Evolutionary conservation across 176 grass and related monocot species (phyloP), one percentile per base, ranked within the genome.

Genomic region (Triticum dicoccoides): DNA sequence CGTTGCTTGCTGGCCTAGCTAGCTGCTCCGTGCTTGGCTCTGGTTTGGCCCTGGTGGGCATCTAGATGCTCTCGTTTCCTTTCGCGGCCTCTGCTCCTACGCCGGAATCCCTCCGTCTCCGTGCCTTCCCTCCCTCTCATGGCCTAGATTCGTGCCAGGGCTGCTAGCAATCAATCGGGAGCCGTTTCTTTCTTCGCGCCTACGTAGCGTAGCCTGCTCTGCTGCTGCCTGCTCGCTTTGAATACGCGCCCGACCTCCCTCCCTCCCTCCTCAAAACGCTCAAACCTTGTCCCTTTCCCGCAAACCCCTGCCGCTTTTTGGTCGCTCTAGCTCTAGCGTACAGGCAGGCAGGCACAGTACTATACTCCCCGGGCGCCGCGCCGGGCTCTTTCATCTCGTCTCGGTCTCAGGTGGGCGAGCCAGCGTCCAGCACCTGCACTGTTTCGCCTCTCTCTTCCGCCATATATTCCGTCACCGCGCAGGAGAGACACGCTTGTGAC

Each of bases 271-370:
- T 77, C 64, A 14, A 59, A 68, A 45, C 59, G 72, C 72, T 63
- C 20, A 65, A 61, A 63, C 70, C 63, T 77, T 86, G 70, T 41
- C 83, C 72, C 64, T 82, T 73, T 78, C 89, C 56, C 49, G 76
- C 76, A 61, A 91, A 69, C 21, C 85, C 38, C 80, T 91, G 86
- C 62, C 18, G 61, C 89, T 77, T 91, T 88, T 85, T 87, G 77
- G 77, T 88, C 76, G 21, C 85, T 67, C 44, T 25, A 18, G 25
- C 84, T 62, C 44, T 47, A 47, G 66, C 49, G 14, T 4, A 4
- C 45, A 49, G 45, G 45, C 45, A 49, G 45, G 42, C 42, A 44
- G 42, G 42, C 14, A 52, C 49, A 52, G 51, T 54, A 38, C 45
- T 34, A 7, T 18, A 21, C 66, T 45, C 58, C 82, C 81, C 70